Percentiles rank a stretch among this genome's conserved stretches.
These are phyloP conservation scores for Myxozyma sirexii DNA, from an alignment of 805 yeast genomes.

Conservation along the genomic window DNA sequence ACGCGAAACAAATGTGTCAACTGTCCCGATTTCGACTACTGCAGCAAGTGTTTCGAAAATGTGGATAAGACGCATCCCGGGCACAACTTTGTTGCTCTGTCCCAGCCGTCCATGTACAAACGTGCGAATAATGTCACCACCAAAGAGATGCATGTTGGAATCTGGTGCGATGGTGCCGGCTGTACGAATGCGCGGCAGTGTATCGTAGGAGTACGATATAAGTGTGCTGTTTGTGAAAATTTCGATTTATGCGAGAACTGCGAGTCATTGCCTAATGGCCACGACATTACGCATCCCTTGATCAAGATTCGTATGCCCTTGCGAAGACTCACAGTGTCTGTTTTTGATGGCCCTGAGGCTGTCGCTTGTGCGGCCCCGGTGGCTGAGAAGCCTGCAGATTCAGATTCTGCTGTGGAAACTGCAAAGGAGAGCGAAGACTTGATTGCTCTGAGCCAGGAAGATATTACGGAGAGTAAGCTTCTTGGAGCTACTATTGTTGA, in stretches of 20 bases:
- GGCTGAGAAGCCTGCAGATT: too few relatives aligned
- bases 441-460: neutral
- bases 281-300: slow-evolving; percentile 34
- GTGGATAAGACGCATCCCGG: slow-evolving; percentile 28
- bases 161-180: slow-evolving; percentile 40
- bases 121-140: neutral
- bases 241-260: slow-evolving; percentile 53
- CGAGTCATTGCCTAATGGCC: slow-evolving; percentile 35
- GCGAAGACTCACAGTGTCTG: slow-evolving; percentile 10
- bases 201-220: slow-evolving; percentile 50
- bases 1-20: slow-evolving; percentile 52
- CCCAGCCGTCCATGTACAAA: slow-evolving; percentile 10
- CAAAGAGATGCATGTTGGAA: slow-evolving; percentile 21
- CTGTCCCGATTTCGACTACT: slow-evolving; percentile 55
- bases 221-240: slow-evolving; percentile 52
- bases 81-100: slow-evolving; percentile 34
- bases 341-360: neutral
- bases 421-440: neutral
- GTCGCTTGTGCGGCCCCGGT: neutral
- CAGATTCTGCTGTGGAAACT: neutral
- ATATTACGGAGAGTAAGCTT: neutral
- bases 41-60: slow-evolving; percentile 43
- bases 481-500: slow-evolving; percentile 13
- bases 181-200: slow-evolving; percentile 30
- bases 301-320: slow-evolving; percentile 42